phyloP scores from a whole-genome alignment of 495 filamentous ascomycete genomes.

The Talaromyces adpressus region DNA sequence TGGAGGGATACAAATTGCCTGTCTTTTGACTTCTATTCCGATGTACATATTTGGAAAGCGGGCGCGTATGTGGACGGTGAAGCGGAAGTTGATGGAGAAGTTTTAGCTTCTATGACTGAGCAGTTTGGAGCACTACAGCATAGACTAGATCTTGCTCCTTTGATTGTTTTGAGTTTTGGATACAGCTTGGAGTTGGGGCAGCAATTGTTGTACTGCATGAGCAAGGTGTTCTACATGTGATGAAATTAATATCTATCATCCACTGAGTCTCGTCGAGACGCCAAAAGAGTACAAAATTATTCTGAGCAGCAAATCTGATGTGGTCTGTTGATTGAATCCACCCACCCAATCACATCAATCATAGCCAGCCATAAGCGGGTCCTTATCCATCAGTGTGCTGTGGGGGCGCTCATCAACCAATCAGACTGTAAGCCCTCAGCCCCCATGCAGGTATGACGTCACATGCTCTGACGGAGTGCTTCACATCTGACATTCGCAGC shows the following conservation, averaged over 20 bases:
- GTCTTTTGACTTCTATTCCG: slow-evolving; percentile 70
- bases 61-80: slow-evolving; percentile 92
- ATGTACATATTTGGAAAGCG: slow-evolving; percentile 97
- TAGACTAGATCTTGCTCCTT: neutral
- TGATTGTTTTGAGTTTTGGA: neutral
- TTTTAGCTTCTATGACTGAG: slow-evolving; percentile 41
- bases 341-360: neutral
- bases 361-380: neutral
- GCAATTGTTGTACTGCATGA: neutral
- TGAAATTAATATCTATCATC: too few species aligned
- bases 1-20: slow-evolving; percentile 79
- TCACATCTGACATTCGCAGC: neutral
- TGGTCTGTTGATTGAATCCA: too few species aligned
- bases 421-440: neutral
- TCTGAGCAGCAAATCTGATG: too few species aligned
- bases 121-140: neutral
- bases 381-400: neutral
- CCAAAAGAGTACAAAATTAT: too few species aligned
- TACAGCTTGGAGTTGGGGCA: neutral
- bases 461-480: neutral
- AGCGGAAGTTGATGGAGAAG: slow-evolving; percentile 83
- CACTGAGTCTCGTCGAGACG: too few species aligned
- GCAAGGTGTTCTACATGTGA: too few species aligned
- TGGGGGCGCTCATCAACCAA: neutral
- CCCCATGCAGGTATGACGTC: neutral